Evolutionary conservation across 768 basidiomycete species (phyloP).

Genomic region (Mycena metata): DNA sequence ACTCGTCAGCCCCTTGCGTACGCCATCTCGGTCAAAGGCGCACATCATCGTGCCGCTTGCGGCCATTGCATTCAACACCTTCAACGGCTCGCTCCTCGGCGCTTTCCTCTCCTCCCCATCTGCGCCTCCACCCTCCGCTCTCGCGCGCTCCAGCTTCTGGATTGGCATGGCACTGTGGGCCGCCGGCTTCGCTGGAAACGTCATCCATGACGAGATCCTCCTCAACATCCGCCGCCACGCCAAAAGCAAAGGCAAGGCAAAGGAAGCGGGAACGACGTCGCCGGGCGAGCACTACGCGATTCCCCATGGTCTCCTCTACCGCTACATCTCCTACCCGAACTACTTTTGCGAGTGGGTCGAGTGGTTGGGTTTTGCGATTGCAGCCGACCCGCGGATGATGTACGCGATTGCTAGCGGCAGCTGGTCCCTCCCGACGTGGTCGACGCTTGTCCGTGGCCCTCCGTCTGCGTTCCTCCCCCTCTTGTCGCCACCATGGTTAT

Average conservation of each 20-base stretch:
- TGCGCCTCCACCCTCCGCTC: constrained; percentile 52
- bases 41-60: constrained; percentile 74
- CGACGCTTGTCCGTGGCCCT: constrained; percentile 32
- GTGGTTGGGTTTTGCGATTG: constrained; percentile 90
- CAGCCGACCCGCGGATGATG: constrained; percentile 63
- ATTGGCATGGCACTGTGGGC: constrained; percentile 76
- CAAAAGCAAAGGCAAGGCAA: constrained; percentile 51
- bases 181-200: constrained; percentile 81
- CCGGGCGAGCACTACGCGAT: constrained; percentile 77
- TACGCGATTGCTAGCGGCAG: constrained; percentile 24
- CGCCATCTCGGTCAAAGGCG: constrained; percentile 82
- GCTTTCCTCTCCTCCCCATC: constrained; percentile 74
- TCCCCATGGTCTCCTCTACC: constrained; percentile 83
- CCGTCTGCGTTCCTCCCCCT: constrained; percentile 52
- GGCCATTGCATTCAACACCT: constrained; percentile 74
- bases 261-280: constrained; percentile 41
- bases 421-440: constrained; percentile 40
- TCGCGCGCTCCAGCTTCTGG: constrained; percentile 65
- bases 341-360: constrained; percentile 97
- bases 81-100: constrained; percentile 81
- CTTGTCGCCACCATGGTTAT: constrained; percentile 83
- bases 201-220: constrained; percentile 92
- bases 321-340: constrained; percentile 89
- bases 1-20: constrained; percentile 81
- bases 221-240: constrained; percentile 83